These are phyloP conservation scores for Chlamydomonas reinhardtii DNA, from an alignment of 163 green algal species.

Conservation along the genomic window DNA sequence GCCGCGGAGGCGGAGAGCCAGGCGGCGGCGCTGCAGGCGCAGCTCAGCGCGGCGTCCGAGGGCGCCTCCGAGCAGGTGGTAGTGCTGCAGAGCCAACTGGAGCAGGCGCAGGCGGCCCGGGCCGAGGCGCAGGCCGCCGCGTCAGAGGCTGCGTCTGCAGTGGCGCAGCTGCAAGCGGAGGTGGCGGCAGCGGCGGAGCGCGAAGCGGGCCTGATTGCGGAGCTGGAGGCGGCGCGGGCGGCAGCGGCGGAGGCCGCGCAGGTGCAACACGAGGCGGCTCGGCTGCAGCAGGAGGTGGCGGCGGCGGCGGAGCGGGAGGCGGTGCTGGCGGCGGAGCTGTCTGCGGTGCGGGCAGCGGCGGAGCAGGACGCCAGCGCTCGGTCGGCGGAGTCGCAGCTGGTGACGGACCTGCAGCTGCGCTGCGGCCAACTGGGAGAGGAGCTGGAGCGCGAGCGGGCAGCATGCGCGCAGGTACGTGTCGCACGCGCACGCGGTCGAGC, in stretches of 20 bases:
- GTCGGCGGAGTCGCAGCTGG: not conserved
- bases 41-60: not conserved
- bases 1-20: slow-evolving; percentile 2
- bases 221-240: not conserved
- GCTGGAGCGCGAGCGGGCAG: not conserved
- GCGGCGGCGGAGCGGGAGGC: not conserved
- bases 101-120: not conserved
- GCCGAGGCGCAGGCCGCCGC: not conserved
- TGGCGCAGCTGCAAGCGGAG: not conserved
- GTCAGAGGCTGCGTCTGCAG: not conserved
- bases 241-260: not conserved
- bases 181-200: not conserved
- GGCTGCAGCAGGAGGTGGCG: not conserved
- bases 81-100: slow-evolving; percentile 1
- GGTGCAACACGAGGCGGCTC: not conserved
- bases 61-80: not conserved
- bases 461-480: not conserved
- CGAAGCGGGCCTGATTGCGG: not conserved
- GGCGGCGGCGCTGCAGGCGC: not conserved
- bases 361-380: not conserved
- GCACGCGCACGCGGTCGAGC: too few species aligned
- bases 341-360: not conserved
- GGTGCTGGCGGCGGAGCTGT: not conserved
- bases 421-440: slow-evolving; percentile 10
- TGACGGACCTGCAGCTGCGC: not conserved